Percentiles rank a stretch among this genome's conserved stretches.
These are phyloP conservation scores for Apocynum venetum DNA, from an alignment of 257 asterid genomes.

Conservation along the genomic window DNA sequence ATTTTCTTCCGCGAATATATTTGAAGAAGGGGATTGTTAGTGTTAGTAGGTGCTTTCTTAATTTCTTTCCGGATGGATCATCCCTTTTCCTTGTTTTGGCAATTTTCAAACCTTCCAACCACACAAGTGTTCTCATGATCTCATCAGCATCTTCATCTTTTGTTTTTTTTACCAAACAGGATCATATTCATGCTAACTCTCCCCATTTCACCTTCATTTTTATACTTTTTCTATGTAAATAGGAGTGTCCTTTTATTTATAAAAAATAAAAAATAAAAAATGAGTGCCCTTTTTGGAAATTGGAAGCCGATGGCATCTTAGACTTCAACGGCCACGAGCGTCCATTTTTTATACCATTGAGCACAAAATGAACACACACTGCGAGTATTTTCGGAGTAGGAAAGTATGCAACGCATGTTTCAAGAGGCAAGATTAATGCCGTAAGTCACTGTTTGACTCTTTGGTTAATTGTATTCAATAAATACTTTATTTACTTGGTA, in stretches of 20 bases:
- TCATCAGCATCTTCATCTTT: not conserved
- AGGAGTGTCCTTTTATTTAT: no score
- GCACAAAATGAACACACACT: no score
- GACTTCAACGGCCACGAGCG: not conserved
- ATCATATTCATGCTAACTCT: no score
- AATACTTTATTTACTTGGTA: no score
- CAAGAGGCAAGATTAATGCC: not conserved
- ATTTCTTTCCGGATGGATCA: not conserved
- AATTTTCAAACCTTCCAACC: not conserved
- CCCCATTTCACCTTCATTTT: no score
- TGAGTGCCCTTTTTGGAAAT: no score
- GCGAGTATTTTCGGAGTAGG: not conserved
- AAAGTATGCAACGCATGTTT: not conserved
- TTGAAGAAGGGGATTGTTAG: no score
- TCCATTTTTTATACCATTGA: not conserved
- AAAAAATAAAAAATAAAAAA: no score
- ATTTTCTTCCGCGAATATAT: not conserved
- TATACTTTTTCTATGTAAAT: no score
- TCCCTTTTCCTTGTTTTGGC: not conserved
- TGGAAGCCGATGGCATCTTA: no score
- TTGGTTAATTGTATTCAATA: no score
- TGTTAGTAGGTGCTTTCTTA: not conserved
- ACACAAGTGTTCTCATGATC: not conserved
- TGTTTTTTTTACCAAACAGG: not conserved
- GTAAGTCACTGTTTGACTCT: no score